These are phyloP conservation scores for Auricularia cornea DNA, from an alignment of 768 basidiomycete species.

Conservation along the genomic window DNA sequence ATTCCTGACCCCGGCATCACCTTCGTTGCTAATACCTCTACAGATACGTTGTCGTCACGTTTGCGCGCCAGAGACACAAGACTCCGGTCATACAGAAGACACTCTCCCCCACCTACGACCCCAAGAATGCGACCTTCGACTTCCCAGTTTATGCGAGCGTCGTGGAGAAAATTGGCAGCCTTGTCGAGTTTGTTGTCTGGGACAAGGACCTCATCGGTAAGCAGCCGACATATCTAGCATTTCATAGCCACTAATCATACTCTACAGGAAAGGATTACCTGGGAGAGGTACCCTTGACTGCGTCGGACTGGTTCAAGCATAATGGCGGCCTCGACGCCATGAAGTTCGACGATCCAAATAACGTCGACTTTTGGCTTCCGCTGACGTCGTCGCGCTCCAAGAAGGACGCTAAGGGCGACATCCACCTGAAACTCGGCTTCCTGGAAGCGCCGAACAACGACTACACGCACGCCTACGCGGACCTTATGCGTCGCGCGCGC, in stretches of 20 bases:
- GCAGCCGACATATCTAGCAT: not conserved
- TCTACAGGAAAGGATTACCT: constrained; percentile 36
- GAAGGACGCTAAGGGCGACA: constrained; percentile 24
- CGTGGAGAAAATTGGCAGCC: constrained; percentile 11
- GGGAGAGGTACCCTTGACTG: constrained; percentile 31
- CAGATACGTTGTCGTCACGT: constrained; percentile 24
- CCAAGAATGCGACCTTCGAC: constrained; percentile 29
- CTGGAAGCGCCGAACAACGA: constrained; percentile 10
- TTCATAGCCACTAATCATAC: too few species aligned
- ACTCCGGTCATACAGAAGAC: constrained; percentile 29
- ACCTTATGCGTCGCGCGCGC: constrained; percentile 12
- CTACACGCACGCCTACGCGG: constrained; percentile 9
- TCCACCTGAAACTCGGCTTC: constrained; percentile 35
- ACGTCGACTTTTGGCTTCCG: constrained; percentile 15
- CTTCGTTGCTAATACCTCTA: too few species aligned
- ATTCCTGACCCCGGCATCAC: too few species aligned
- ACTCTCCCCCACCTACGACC: constrained; percentile 25
- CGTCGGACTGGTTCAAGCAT: constrained; percentile 30
- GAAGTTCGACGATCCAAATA: constrained; percentile 21
- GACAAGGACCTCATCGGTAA: constrained; percentile 27
- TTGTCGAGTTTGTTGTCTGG: constrained; percentile 34
- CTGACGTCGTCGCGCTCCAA: constrained; percentile 9
- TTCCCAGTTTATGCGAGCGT: constrained; percentile 29
- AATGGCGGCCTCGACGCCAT: constrained; percentile 1
- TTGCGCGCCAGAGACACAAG: constrained; percentile 12